Percentiles rank a stretch among this genome's conserved stretches.
Conservation (phyloP, 1,284 basidiomycete species). For the Ganoderma leucocontextum region DNA sequence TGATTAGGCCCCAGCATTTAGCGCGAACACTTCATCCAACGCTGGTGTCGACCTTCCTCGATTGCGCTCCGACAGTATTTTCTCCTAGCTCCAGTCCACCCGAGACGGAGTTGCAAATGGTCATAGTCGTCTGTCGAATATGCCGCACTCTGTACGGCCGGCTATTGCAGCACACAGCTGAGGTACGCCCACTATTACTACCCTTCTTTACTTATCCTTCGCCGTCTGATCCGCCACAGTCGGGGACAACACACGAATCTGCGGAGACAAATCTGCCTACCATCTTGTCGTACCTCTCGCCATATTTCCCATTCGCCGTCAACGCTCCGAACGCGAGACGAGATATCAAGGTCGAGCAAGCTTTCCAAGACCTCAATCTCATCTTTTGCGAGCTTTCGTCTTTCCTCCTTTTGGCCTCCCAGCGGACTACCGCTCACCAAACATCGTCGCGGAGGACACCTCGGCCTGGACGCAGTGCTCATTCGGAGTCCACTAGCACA, state of each 20-base stretch:
- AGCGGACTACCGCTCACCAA: not conserved
- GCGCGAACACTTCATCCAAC: slow-evolving; percentile 74
- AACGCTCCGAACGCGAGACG: slow-evolving; percentile 44
- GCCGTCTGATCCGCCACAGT: slow-evolving; percentile 12
- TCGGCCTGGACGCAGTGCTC: not conserved
- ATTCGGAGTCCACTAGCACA: not conserved
- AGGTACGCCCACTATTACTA: slow-evolving; percentile 21
- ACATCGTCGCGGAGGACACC: not conserved
- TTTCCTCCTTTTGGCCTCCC: slow-evolving; percentile 60
- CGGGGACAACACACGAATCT: slow-evolving; percentile 36
- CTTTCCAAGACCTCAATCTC: slow-evolving; percentile 76
- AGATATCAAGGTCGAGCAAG: slow-evolving; percentile 71
- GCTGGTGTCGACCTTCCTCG: slow-evolving; percentile 84
- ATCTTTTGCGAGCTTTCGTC: slow-evolving; percentile 81
- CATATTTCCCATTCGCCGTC: slow-evolving; percentile 84
- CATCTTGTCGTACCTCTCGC: slow-evolving; percentile 76
- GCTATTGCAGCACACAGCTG: slow-evolving; percentile 44
- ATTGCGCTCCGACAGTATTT: slow-evolving; percentile 85
- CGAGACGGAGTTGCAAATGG: slow-evolving; percentile 70
- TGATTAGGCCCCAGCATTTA: slow-evolving; percentile 45
- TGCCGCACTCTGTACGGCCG: slow-evolving; percentile 72
- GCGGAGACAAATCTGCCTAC: slow-evolving; percentile 55
- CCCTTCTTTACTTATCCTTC: not conserved
- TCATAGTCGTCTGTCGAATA: slow-evolving; percentile 70
- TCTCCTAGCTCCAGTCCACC: slow-evolving; percentile 62